Percentiles rank a stretch among this genome's conserved stretches.
Evolutionary conservation across 1,139 yeast species (phyloP).

Genomic region (Pichia sp.): DNA sequence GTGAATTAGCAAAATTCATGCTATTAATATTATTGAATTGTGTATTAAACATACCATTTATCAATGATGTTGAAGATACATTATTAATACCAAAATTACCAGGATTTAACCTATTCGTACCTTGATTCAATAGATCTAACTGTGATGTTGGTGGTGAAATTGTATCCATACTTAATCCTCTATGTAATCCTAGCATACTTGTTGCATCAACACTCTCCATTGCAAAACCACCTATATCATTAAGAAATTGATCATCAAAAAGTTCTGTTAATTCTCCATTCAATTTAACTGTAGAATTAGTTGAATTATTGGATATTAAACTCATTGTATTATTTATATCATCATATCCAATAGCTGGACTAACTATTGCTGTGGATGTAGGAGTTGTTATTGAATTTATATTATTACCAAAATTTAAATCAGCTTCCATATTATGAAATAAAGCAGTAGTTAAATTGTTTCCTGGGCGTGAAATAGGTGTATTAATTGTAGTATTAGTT

Average conservation of each 20-base stretch:
- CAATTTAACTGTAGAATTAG: slow-evolving; percentile 1
- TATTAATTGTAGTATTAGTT: neutral
- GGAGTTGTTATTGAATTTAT: neutral
- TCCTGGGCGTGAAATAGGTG: neutral
- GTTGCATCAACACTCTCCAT: slow-evolving; percentile 13
- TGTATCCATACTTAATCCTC: slow-evolving; percentile 4
- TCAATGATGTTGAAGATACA: too few species aligned
- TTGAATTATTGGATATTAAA: neutral
- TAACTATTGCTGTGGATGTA: neutral
- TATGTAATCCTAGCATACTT: slow-evolving; percentile 8
- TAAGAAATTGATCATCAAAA: slow-evolving; percentile 28
- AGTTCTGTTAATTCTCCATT: slow-evolving; percentile 21
- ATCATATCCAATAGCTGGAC: neutral
- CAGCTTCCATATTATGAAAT: slow-evolving; percentile 5
- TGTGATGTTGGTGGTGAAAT: too few species aligned
- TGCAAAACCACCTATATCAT: slow-evolving; percentile 29
- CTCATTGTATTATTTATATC: neutral
- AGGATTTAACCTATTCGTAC: too few species aligned
- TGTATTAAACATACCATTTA: too few species aligned
- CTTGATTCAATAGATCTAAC: too few species aligned
- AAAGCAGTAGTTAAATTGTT: neutral
- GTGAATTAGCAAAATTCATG: slow-evolving; percentile 2
- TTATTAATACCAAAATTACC: neutral
- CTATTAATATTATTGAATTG: neutral
- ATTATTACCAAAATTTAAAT: slow-evolving; percentile 1